Percentiles rank a stretch among this genome's conserved stretches.
phyloP scores from a whole-genome alignment of 331 rosid species.

The Malus hybrid region DNA sequence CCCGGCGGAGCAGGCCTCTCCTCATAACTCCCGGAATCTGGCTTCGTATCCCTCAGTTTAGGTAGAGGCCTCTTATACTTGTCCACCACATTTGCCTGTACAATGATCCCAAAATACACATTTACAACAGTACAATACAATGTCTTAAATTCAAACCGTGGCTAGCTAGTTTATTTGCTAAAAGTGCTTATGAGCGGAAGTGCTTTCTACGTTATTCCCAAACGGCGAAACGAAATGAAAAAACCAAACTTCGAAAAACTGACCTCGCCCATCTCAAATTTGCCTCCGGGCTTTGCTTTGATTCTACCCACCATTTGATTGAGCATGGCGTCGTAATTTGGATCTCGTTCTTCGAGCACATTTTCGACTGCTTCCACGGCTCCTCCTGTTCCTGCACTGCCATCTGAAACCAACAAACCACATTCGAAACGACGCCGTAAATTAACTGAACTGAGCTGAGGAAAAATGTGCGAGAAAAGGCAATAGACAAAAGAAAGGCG shows the following conservation, averaged over 20 bases:
- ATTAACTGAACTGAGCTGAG: background rate
- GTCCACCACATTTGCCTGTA: constrained; percentile 73
- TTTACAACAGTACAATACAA: no score
- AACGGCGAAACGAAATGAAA: no score
- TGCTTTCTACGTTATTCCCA: no score
- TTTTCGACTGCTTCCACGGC: constrained; percentile 21
- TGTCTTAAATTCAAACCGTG: no score
- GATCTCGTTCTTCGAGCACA: constrained; percentile 68
- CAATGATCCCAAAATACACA: background rate
- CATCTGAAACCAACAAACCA: constrained; percentile 32
- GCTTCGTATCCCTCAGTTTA: constrained; percentile 58
- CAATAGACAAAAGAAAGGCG: no score
- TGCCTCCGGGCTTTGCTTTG: constrained; percentile 78
- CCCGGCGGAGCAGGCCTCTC: constrained; percentile 61
- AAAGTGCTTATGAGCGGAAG: no score
- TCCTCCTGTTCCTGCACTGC: constrained; percentile 1
- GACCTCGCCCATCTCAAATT: constrained; percentile 94
- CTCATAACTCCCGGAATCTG: constrained; percentile 56
- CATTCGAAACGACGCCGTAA: constrained; percentile 14
- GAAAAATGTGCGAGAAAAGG: background rate
- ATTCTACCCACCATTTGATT: constrained; percentile 85
- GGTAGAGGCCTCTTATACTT: constrained; percentile 72
- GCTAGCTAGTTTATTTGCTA: no score
- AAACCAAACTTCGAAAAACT: constrained; percentile 9
- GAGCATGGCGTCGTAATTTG: constrained; percentile 77